Conservation (phyloP, 371 early-diverging fungal genomes). For the Rhizopus stolonifer region DNA sequence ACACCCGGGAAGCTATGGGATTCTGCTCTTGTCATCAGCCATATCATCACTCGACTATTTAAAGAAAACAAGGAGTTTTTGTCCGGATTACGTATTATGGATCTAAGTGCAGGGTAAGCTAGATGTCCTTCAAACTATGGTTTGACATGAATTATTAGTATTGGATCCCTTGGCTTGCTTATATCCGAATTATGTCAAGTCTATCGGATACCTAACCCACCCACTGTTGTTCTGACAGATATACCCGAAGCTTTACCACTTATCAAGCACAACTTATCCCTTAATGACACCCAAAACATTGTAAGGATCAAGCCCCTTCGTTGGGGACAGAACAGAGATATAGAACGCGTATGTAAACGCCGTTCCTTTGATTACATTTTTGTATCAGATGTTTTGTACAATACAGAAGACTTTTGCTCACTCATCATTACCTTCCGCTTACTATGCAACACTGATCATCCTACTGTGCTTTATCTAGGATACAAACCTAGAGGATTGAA, state of each 20-base stretch:
- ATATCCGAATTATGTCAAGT: constrained; percentile 14
- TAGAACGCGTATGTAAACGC: constrained; percentile 1
- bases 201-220: neutral
- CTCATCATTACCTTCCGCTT: constrained; percentile 45
- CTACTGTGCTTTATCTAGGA: constrained; percentile 38
- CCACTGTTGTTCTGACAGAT: constrained; percentile 38
- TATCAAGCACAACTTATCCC: constrained; percentile 29
- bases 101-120: constrained; percentile 48
- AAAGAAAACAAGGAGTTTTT: constrained; percentile 17
- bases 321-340: constrained; percentile 32
- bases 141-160: constrained; percentile 16
- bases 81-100: constrained; percentile 30
- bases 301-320: constrained; percentile 25
- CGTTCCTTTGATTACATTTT: constrained; percentile 44
- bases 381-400: constrained; percentile 61
- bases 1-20: constrained; percentile 66
- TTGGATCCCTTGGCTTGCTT: constrained; percentile 24
- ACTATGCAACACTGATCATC: constrained; percentile 25
- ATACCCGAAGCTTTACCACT: constrained; percentile 42
- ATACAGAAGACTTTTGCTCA: constrained; percentile 32
- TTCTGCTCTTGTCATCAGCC: constrained; percentile 52
- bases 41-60: constrained; percentile 39
- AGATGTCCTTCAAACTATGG: constrained; percentile 10
- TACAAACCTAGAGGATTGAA: constrained; percentile 42
- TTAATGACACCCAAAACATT: constrained; percentile 20